Base-by-base conservation (phyloP, 768 basidiomycete genomes). In the Termitomyces sp. region DNA sequence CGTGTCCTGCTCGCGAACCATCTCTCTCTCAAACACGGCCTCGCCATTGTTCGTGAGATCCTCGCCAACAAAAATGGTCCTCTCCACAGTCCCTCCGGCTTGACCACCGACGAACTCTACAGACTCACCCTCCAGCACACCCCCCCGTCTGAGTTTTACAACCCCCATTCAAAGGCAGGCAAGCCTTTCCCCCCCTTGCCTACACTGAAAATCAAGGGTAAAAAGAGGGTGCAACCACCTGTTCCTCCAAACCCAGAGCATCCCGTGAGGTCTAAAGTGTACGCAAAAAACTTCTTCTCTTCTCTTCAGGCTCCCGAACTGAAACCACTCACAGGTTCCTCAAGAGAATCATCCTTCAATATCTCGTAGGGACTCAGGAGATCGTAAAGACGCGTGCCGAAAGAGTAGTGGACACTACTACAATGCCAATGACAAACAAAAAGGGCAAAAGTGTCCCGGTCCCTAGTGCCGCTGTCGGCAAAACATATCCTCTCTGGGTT, bases 241-340 rank as follows among this genome's bases (percentile, higher is more conserved):
- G 37, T 47, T 3, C 77, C 79, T 16, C 74, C 79, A 4, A 65
- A 73, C 50, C 66, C 75, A 0, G 71, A 75, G 9, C 78, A 85
- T 59, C 74, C 76, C 7, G 68, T 88, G 47, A 76, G 80, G 19
- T 88, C 86, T 14, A 70, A 84, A 54, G 71, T 64, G 86, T 81
- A 55, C 45, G 19, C 21, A 17, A 14, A 17, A 19, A 11, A 12
- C 12, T 17, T 35, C 42, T 45, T 9, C 17, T 41, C 16, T 19
- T n/a, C 32, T 11, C 2, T 34, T 12, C 9, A 19, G 14, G 21
- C 30, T 16, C 43, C 21, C 35, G 23, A 19, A 19, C 17, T 51
- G 11, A 30, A 52, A 34, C 16, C n/a, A 34, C 23, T 28, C 16
- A 21, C 25, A 86, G 85, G 27, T 85, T 81, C 62, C 67, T 88